phyloP scores from a whole-genome alignment of 352 stramenopile species.

The Globisporangium parvum region DNA sequence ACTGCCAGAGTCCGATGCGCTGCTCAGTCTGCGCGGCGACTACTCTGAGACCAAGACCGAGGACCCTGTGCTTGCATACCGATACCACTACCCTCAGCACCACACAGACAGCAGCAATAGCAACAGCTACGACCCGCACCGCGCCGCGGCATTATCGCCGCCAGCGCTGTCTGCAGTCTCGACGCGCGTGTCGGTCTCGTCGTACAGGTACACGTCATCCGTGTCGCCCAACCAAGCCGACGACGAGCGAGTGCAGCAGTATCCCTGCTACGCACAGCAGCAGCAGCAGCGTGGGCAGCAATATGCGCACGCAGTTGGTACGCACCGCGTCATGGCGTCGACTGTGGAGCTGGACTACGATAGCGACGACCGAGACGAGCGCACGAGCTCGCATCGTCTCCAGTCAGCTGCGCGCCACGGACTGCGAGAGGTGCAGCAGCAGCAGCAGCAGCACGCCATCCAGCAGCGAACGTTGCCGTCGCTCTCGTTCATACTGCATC shows the following conservation, averaged over 20 bases:
- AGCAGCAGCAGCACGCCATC: background rate
- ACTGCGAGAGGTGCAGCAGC: background rate
- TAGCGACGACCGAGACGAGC: background rate
- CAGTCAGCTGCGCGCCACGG: background rate
- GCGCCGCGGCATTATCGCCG: background rate
- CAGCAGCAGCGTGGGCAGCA: constrained; percentile 1
- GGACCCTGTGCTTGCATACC: background rate
- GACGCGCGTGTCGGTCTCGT: constrained; percentile 7
- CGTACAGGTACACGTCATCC: constrained; percentile 3
- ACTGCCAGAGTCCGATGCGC: no score
- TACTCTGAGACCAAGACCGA: constrained; percentile 7
- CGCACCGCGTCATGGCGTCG: constrained; percentile 6
- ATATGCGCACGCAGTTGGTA: background rate
- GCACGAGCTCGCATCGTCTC: background rate
- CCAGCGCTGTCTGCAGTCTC: constrained; percentile 5
- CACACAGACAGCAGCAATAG: no score
- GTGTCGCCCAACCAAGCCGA: background rate
- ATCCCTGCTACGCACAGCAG: background rate
- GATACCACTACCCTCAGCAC: no score
- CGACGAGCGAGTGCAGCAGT: background rate
- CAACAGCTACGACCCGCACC: no score
- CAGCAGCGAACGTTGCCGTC: constrained; percentile 22
- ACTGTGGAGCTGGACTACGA: constrained; percentile 8
- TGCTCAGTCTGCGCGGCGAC: background rate
- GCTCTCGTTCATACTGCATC: constrained; percentile 33